Evolutionary conservation across 169 alveolate species (phyloP).

Genomic region (Eimeria tenella): DNA sequence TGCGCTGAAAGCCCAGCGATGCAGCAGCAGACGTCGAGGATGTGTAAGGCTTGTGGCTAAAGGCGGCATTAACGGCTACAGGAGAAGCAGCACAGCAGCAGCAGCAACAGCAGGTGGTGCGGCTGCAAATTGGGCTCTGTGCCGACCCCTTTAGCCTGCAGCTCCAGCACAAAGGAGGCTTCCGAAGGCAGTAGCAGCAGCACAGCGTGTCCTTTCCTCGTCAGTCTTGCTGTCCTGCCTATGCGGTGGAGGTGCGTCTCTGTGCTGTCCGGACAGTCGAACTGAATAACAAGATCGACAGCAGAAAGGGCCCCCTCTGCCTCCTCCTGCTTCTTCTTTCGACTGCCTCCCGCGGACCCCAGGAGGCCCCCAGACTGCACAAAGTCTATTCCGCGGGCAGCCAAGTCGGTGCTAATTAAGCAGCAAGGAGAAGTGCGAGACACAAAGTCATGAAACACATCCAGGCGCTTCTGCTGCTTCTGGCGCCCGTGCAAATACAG

Average conservation of each 20-base stretch:
- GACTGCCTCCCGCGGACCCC: neutral
- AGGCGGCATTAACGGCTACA: neutral
- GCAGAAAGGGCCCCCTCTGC: neutral
- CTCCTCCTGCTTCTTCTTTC: neutral
- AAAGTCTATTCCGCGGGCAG: slow-evolving; percentile 97
- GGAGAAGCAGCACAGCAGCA: neutral
- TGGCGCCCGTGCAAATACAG: slow-evolving; percentile 97
- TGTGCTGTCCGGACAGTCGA: slow-evolving; percentile 96
- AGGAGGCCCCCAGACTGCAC: slow-evolving; percentile 77
- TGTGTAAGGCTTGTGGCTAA: neutral
- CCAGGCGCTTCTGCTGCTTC: slow-evolving; percentile 96
- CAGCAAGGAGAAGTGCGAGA: slow-evolving; percentile 90
- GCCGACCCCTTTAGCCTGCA: slow-evolving; percentile 41
- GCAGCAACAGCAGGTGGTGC: neutral
- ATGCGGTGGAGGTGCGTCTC: slow-evolving; percentile 96
- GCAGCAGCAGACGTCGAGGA: too few species aligned
- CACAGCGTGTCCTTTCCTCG: slow-evolving; percentile 91
- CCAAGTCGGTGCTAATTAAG: slow-evolving; percentile 95
- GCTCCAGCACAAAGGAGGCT: slow-evolving; percentile 52
- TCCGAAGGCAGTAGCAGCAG: slow-evolving; percentile 83
- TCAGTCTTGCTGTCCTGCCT: slow-evolving; percentile 96
- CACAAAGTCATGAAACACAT: slow-evolving; percentile 95
- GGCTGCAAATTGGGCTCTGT: neutral
- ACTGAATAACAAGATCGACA: slow-evolving; percentile 75
- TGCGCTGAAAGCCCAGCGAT: too few species aligned